phyloP scores from a whole-genome alignment of 768 basidiomycete species.

The Fomitopsis pulvina region DNA sequence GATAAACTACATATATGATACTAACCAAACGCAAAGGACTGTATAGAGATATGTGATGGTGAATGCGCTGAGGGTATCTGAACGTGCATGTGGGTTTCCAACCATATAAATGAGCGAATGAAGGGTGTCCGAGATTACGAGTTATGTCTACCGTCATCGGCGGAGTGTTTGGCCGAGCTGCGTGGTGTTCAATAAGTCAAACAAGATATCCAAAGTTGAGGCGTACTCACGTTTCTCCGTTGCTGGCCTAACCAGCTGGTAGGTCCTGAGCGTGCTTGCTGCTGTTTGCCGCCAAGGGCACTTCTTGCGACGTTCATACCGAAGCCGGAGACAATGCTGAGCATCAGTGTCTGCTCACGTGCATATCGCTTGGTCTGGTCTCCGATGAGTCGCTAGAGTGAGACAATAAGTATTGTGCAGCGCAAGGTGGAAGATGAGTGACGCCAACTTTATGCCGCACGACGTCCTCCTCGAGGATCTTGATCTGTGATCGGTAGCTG shows the following conservation, averaged over 20 bases:
- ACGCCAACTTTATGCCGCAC: slow-evolving; percentile 43
- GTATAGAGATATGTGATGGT: neutral
- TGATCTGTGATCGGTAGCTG: slow-evolving; percentile 23
- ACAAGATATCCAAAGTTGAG: neutral
- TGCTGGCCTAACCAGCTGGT: slow-evolving; percentile 68
- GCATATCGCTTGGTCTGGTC: slow-evolving; percentile 58
- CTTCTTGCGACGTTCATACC: slow-evolving; percentile 60
- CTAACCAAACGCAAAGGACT: neutral
- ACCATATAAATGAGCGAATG: neutral
- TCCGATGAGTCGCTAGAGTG: slow-evolving; percentile 34
- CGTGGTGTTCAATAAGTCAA: neutral
- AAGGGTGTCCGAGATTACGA: neutral
- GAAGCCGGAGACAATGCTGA: slow-evolving; percentile 63
- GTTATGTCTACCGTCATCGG: slow-evolving; percentile 30
- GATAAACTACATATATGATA: neutral
- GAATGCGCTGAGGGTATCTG: slow-evolving; percentile 2
- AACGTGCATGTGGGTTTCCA: neutral
- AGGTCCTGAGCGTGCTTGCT: slow-evolving; percentile 40
- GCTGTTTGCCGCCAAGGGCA: slow-evolving; percentile 46
- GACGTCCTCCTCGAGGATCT: slow-evolving; percentile 28
- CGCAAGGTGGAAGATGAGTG: neutral
- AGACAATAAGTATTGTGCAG: slow-evolving; percentile 13
- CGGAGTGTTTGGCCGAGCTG: slow-evolving; percentile 24
- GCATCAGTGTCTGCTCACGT: slow-evolving; percentile 77
- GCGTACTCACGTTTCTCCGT: slow-evolving; percentile 40